Base-by-base conservation (phyloP, 257 asterid genomes). In the Phtheirospermum japonicum region DNA sequence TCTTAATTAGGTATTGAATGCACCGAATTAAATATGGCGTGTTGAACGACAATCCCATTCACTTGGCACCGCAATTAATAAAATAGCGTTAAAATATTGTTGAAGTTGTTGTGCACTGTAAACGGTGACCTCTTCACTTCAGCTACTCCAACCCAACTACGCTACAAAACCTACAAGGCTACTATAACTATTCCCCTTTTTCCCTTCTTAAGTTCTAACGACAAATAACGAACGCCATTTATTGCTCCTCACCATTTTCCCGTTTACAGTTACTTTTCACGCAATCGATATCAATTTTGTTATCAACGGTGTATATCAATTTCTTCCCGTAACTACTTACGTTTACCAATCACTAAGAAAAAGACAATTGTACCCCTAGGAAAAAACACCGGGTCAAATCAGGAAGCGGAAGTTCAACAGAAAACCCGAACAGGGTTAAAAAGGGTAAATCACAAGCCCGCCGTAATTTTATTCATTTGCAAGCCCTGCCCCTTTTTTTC, bases 381-480 rank as follows among this genome's bases (percentile, higher is more conserved):
- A 42, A 5, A 42, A 42, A 42, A 9, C 9, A 17, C 6, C 50
- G 55, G 9, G 66, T 55, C 65, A 67, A 63, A 62, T 6, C 3
- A 19, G 10, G 30, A 39, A 54, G 28, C 12, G 36, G 16, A 43
- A 13, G 54, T 16, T 45, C 58, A 76, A 65, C 73, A 40, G 65
- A 57, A 40, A 52, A 19, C 32, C 46, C 30, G 11, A 10, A 31
- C 52, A 4, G 45, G 56, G 57, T 46, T 9, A n/a, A 64, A 55
- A 65, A n/a, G 33, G 54, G 33, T 50, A 63, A 63, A 50, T 30
- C 19, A 31, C 68, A 23, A 19, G 39, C 69, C 50, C 60, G 52
- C 69, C 50, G 69, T 36, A 51, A 36, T 6, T 36, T 9, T n/a
- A 19, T 9, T 2, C 33, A 9, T n/a, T 11, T 16, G n/a, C n/a